Base-by-base conservation (phyloP, 2,329 filamentous ascomycete genomes). In the Helicocarpus griseus region DNA sequence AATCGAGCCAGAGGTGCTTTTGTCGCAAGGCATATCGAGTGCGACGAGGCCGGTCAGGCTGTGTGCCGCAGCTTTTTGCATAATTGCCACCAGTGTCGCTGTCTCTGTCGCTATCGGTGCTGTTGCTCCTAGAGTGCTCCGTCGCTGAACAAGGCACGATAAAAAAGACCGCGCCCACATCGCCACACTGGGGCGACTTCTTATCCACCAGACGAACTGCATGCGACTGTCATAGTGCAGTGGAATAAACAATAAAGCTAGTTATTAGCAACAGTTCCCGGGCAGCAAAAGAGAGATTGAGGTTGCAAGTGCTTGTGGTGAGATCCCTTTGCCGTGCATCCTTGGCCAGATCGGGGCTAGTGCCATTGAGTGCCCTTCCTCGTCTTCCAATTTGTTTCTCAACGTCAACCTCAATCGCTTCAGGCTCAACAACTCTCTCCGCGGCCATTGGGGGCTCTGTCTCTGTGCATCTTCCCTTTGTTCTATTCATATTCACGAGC, bases 1-100 rank as follows among this genome's bases (percentile, higher is more conserved):
- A 35, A 28, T 19, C 38, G 43, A 31, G 48, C 55, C 52, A 54
- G 28, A 22, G n/a, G 35, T 24, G 31, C 33, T 14, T 26, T 11
- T 8, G 14, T 17, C 9, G 48, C 22, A 35, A 31, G 26, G 24
- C 19, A n/a, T 21, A 14, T 35, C n/a, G 8, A 33, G n/a, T 40
- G 38, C 24, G 28, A 35, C 38, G 38, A 43, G 48, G 48, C 48
- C 14, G 24, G 21, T 13, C 31, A n/a, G 40, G 39, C 24, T 21
- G 44, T 40, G 17, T 19, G 14, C 51, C 17, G 21, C 24, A 41
- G 24, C 33, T 40, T 36, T 43, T 40, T 36, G 36, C 48, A 49
- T 49, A 49, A 39, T 55, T 58, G 57, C 57, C 56, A 58, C 57
- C 55, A 53, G 51, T 57, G 56, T 50, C 28, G 54, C 55, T 59